A percentile compares a stretch with the other conserved stretches of the same genome.
Conservation (phyloP, 2,329 filamentous ascomycete species). For the Teratosphaeriaceae sp. region DNA sequence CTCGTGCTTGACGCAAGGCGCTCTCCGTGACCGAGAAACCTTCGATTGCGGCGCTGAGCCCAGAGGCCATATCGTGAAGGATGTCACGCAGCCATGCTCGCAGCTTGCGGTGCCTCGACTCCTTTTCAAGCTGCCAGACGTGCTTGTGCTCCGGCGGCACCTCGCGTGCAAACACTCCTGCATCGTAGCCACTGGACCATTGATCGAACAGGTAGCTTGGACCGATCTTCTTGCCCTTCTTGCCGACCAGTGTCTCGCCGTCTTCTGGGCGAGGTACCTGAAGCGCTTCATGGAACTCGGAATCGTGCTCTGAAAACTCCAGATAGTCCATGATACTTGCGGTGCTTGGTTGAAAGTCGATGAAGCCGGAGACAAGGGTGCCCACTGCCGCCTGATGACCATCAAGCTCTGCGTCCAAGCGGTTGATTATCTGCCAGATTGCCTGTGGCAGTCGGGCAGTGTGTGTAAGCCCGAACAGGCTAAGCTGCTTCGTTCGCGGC, state of each 20-base stretch:
- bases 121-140: constrained; percentile 49
- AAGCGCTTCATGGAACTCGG: constrained; percentile 52
- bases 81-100: constrained; percentile 6
- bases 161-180: constrained; percentile 37
- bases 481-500: constrained; percentile 42
- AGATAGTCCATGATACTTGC: constrained; percentile 35
- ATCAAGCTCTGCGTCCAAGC: neutral
- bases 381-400: neutral
- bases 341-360: neutral
- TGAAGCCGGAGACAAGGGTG: neutral
- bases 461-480: constrained; percentile 34
- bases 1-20: constrained; percentile 29
- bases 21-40: constrained; percentile 40
- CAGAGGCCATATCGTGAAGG: constrained; percentile 38
- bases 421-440: constrained; percentile 23
- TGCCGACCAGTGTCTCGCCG: constrained; percentile 44
- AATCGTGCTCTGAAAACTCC: constrained; percentile 48
- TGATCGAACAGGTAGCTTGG: constrained; percentile 46
- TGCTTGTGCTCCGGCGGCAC: constrained; percentile 22
- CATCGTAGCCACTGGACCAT: constrained; percentile 46
- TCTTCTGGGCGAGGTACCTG: constrained; percentile 39
- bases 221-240: constrained; percentile 38
- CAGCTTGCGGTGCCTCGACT: constrained; percentile 27
- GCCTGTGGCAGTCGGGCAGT: constrained; percentile 25
- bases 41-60: constrained; percentile 27